Base-by-base conservation (phyloP, 352 stramenopile species). In the Phytophthora idaei region DNA sequence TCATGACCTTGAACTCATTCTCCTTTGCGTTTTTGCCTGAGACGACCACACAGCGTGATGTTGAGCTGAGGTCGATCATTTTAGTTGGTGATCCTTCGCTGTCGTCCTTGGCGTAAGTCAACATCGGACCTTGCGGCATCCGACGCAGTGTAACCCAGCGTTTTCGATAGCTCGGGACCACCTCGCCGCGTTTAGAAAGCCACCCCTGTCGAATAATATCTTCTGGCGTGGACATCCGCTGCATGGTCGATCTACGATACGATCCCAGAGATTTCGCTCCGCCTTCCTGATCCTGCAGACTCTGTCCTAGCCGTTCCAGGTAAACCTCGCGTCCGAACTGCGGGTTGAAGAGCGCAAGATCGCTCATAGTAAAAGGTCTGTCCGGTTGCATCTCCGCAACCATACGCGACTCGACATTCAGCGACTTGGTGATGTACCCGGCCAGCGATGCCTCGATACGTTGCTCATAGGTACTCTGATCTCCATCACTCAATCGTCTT, bases 91-190 rank as follows among this genome's bases (percentile, higher is more conserved):
- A 60, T n/a, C 68, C 63, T 34, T 76, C 70, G 2, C 67, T 76
- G 45, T 87, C 83, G 61, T 93, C 85, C 59, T 89, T 89, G 6
- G 84, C 72, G 57, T 94, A 95, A 12, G 84, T 93, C 32, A 95
- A 63, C 70, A 91, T 82, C 7, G 84, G 85, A 28, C 87, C 87
- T 58, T 94, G 80, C 1, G 83, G 71, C 87, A 90, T 95, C 27
- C 74, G 74, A 28, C 82, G 83, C 15, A 95, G 70, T 46, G 74
- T 92, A 64, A 95, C 90, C 85, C 85, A 95, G 4, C 87, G 84
- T 54, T 89, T 90, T 47, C 89, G 79, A 78, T 87, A 95, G 51
- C 76, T 93, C 1, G 71, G 85, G 46, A 95, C 81, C 27, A 94
- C 81, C 36, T 89, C 83, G 10, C 80, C 87, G 10, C 81, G 81